Conservation (phyloP, 2,329 filamentous ascomycete genomes). For the Alternaria brassicae region DNA sequence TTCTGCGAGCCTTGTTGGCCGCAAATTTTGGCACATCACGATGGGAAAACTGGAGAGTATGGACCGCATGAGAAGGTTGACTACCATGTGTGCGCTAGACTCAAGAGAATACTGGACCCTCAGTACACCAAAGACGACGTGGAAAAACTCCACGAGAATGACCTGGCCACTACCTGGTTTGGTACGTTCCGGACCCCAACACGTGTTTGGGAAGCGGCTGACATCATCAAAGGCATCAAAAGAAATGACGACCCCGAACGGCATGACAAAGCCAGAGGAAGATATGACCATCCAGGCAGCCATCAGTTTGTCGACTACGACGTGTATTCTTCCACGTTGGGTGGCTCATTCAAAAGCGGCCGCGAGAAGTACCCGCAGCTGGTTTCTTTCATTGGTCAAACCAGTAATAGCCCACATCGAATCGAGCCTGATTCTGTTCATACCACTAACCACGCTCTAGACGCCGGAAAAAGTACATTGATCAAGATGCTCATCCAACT, state of each 20-base stretch:
- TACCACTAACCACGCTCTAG: background rate
- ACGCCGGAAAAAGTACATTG: conserved; percentile 59
- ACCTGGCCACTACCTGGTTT: conserved; percentile 33
- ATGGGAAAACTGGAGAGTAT: conserved; percentile 5
- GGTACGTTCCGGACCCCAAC: conserved; percentile 10
- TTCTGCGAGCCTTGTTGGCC: background rate
- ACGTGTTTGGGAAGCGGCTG: too few relatives aligned
- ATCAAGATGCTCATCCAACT: conserved; percentile 57
- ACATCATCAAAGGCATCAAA: background rate
- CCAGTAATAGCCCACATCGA: background rate
- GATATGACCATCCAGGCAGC: background rate
- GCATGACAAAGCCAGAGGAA: background rate
- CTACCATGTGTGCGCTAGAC: background rate
- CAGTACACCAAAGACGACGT: background rate
- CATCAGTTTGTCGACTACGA: conserved; percentile 1
- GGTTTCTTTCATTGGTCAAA: conserved; percentile 55
- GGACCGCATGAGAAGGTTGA: conserved; percentile 23
- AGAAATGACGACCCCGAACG: background rate
- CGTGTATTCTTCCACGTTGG: conserved; percentile 19
- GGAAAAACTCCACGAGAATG: conserved; percentile 20
- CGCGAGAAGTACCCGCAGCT: conserved; percentile 32
- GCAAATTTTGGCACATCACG: background rate
- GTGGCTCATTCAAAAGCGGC: conserved; percentile 13
- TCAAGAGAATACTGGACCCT: conserved; percentile 19
- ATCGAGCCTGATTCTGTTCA: conserved; percentile 16